Evolutionary conservation across 768 basidiomycete species (phyloP), one percentile per base, ranked within the genome.

Genomic region (Zangia roseola): DNA sequence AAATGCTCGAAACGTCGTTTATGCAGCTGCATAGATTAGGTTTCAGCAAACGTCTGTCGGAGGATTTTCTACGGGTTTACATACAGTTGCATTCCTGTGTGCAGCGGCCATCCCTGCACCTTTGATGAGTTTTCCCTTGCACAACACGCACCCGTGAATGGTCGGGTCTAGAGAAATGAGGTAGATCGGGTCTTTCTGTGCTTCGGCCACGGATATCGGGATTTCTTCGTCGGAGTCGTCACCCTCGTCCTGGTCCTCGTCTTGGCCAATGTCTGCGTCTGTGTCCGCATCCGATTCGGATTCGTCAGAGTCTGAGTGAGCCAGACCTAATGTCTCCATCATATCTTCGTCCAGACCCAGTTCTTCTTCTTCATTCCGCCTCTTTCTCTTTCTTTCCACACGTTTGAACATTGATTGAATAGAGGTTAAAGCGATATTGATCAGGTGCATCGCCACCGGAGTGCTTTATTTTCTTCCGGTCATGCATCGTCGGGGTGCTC

Each of bases 291-390:
- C 61, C 14, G 68, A 67, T 35, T 76, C 75, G 59, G 77, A 63
- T 68, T 88, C 87, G 40, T 86, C 84, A 25, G 86, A 86, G 64
- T 90, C 85, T 1, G 86, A 86, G 55, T 89, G 84, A 35, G 88
- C 74, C 53, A 90, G 61, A 21, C 86, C 88, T 12, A 88, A 68
- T 30, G 81, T 61, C 40, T 80, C 80, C 59, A 77, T 86, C 71
- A 74, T 71, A n/a, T 83, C 83, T 28, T 76, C 78, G 49, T 86
- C 80, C 6, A 86, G 56, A 0, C 81, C 84, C 30, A 85, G 74
- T 43, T 80, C 77, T 62, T 84, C 83, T 52, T 86, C 85, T 54
- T 83, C 73, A 58, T 83, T 74, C 50, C 73, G 76, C 57, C 77
- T 83, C 58, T 74, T 74, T 21, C 75, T 77, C 39, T 83, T 77